Conservation (phyloP, 306 rosid species). For the Vigna reflexopilosa region DNA sequence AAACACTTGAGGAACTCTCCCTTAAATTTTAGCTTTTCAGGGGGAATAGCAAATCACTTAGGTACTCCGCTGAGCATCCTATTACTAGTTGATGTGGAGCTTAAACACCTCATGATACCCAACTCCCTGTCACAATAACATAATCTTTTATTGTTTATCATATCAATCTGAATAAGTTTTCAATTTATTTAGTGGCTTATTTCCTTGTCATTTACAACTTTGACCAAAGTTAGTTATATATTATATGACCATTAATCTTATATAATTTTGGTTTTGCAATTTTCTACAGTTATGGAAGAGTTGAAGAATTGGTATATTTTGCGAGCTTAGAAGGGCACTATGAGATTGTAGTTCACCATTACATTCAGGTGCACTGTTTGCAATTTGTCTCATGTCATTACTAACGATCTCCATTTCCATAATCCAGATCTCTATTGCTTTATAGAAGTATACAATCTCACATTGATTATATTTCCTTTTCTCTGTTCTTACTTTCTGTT, state of each 20-base stretch:
- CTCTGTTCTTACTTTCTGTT: slow-evolving; percentile 8
- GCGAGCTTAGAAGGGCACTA: slow-evolving; percentile 93
- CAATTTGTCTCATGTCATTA: slow-evolving; percentile 17
- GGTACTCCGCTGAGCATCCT: no score
- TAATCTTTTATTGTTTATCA: slow-evolving; percentile 14
- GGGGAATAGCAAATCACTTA: no score
- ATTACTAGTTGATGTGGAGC: no score
- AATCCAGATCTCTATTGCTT: slow-evolving; percentile 28
- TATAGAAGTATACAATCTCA: slow-evolving; percentile 30
- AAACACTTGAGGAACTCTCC: no score
- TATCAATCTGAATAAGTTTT: neutral
- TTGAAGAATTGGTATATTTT: slow-evolving; percentile 93
- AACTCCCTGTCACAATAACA: neutral
- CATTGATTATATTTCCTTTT: slow-evolving; percentile 23
- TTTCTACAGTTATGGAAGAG: slow-evolving; percentile 89
- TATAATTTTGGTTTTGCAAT: slow-evolving; percentile 43
- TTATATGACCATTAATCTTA: neutral
- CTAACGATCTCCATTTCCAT: slow-evolving; percentile 16
- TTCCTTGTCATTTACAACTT: slow-evolving; percentile 35
- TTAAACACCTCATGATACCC: neutral
- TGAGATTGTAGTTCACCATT: slow-evolving; percentile 92
- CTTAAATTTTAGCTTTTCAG: no score
- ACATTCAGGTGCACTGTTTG: slow-evolving; percentile 81
- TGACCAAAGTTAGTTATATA: slow-evolving; percentile 26
- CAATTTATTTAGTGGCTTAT: slow-evolving; percentile 17